Evolutionary conservation across 2,329 filamentous ascomycete genomes (phyloP).

Genomic region (Ophiostoma ips): DNA sequence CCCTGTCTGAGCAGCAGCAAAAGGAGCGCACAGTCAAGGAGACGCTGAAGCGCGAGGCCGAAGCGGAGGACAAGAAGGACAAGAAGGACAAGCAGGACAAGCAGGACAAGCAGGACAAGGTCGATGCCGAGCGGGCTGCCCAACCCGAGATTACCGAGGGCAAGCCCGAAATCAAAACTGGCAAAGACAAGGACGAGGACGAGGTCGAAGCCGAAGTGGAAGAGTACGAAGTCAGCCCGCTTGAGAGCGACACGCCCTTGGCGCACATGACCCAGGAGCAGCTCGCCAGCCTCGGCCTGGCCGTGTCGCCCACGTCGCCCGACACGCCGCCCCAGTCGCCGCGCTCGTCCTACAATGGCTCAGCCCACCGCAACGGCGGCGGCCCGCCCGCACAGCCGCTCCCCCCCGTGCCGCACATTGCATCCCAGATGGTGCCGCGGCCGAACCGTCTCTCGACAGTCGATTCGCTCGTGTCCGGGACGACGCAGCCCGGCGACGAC

Average conservation of each 20-base stretch:
- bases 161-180: no score
- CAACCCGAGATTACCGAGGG: no score
- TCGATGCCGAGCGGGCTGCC: constrained; percentile 2
- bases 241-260: neutral
- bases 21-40: constrained; percentile 5
- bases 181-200: neutral
- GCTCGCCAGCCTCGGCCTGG: no score
- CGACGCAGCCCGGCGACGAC: no score
- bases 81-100: constrained; percentile 4
- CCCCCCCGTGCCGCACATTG: constrained; percentile 7
- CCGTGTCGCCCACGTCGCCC: neutral
- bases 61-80: neutral
- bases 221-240: constrained; percentile 1
- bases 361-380: constrained; percentile 1
- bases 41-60: constrained; percentile 3
- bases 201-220: neutral
- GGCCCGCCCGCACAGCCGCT: constrained; percentile 1
- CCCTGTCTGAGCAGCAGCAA: constrained; percentile 17
- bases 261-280: neutral
- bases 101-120: neutral
- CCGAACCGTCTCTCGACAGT: no score
- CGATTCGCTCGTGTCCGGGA: no score
- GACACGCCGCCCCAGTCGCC: neutral
- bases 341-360: neutral
- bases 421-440: constrained; percentile 8